Conservation (phyloP, 345 rosid species). For the Eucalyptus pauciflora region DNA sequence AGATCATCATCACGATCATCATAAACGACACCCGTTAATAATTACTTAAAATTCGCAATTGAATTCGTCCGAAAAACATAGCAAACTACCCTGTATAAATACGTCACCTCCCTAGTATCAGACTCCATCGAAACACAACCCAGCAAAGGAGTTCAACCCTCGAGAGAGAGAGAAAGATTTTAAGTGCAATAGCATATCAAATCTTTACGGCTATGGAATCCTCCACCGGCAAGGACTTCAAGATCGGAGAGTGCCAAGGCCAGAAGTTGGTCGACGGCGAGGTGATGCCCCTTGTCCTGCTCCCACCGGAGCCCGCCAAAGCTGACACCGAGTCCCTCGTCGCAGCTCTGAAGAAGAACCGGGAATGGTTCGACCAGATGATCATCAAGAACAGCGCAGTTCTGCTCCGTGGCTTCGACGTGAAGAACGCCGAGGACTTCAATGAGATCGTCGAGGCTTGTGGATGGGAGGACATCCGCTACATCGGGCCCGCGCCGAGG, state of each 20-base stretch:
- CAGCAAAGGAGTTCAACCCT: not conserved
- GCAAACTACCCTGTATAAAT: not conserved
- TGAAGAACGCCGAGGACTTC: conserved; percentile 32
- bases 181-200: not conserved
- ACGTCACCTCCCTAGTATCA: not conserved
- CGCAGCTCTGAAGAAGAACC: conserved; percentile 18
- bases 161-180: not conserved
- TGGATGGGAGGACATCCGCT: conserved; percentile 51
- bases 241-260: conserved; percentile 44
- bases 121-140: not conserved
- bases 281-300: conserved; percentile 38
- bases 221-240: conserved; percentile 32
- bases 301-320: conserved; percentile 16
- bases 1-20: not conserved
- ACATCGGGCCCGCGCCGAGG: conserved; percentile 49
- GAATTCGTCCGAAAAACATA: not conserved
- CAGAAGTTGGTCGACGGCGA: conserved; percentile 61
- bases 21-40: not conserved
- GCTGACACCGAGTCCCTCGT: conserved; percentile 15
- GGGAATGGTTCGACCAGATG: conserved; percentile 55
- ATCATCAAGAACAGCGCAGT: conserved; percentile 51
- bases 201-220: conserved; percentile 9
- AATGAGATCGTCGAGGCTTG: conserved; percentile 42
- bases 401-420: conserved; percentile 42
- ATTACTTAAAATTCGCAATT: not conserved